Evolutionary conservation across 2,329 filamentous ascomycete genomes (phyloP), one percentile per base, ranked within the genome.

Genomic region (Colletotrichum sp.): DNA sequence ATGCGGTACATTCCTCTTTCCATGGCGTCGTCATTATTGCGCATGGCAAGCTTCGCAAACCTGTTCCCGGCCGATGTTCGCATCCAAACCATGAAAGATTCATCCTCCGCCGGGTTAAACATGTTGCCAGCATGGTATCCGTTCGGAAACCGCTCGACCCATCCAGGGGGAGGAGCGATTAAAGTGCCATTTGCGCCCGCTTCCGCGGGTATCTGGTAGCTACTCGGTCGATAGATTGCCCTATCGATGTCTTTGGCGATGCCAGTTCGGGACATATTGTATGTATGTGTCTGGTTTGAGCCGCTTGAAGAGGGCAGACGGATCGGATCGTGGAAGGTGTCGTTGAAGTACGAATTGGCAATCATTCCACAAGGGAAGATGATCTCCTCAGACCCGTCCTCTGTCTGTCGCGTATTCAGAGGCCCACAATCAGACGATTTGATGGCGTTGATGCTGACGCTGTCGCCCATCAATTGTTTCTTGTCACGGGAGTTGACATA

Each of bases 1-100:
- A 68, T 52, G 3, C 70, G 48, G 28, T 72, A 72, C 62, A 68
- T 67, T 6, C 70, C 70, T 36, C 70, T 44, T 12, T 60, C 70
- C 63, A 72, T 72, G 8, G 24, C 52, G 3, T 68, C 26, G 1
- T 67, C 26, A 15, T 68, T 16, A 6, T 72, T 72, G 2, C 26
- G 62, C 63, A 48, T 68, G 13, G 69, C 60, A 10, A 71, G 16
- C 30, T 71, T 71, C 3, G 57, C 5, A 18, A 71, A 66, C 1
- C 39, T 57, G 2, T 48, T 24, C 1, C 30, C 44, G 3, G 62
- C 60, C 2, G 69, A 66, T 2, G 69, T 71, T 9, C 69, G 62
- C 69, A 71, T 71, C 69, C 69, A 71, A 7, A 71, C 62, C 69
- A 71, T 71, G 44, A 71, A 71, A 6, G 60, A 57, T 5, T 71